These are phyloP conservation scores for Colletotrichum sp. DNA, from an alignment of 2,329 filamentous ascomycete species.

Conservation along the genomic window DNA sequence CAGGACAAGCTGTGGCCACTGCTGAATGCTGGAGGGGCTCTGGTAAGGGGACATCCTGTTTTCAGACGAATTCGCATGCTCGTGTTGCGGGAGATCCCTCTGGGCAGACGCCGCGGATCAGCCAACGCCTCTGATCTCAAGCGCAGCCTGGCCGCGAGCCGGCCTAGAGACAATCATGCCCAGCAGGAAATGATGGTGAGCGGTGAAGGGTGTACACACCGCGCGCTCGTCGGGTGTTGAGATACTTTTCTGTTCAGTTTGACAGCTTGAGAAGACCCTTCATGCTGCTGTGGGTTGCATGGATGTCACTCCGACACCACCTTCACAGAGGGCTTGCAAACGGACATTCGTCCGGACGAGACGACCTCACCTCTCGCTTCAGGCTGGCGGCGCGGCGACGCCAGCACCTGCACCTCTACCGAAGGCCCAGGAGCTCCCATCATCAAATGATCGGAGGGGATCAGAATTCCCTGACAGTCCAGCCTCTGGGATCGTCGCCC, in stretches of 20 bases:
- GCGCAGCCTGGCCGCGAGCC: neutral
- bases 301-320: neutral
- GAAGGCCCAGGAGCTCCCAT: neutral
- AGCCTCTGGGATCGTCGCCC: slow-evolving; percentile 5
- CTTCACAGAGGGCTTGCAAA: neutral
- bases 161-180: neutral
- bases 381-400: neutral
- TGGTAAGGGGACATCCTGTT: neutral
- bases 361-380: neutral
- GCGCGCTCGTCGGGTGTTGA: neutral
- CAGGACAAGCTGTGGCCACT: neutral
- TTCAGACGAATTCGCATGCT: neutral
- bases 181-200: neutral
- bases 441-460: slow-evolving; percentile 16
- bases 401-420: neutral
- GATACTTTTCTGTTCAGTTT: neutral
- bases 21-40: neutral
- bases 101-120: neutral
- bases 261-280: neutral
- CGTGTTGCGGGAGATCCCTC: slow-evolving; percentile 8
- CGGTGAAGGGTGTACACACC: neutral
- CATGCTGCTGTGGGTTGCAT: neutral
- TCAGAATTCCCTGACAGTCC: neutral
- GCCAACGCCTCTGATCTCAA: slow-evolving; percentile 5
- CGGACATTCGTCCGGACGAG: neutral